Evolutionary conservation across 495 filamentous ascomycete species (phyloP).

Genomic region (Entonaema liquescens): DNA sequence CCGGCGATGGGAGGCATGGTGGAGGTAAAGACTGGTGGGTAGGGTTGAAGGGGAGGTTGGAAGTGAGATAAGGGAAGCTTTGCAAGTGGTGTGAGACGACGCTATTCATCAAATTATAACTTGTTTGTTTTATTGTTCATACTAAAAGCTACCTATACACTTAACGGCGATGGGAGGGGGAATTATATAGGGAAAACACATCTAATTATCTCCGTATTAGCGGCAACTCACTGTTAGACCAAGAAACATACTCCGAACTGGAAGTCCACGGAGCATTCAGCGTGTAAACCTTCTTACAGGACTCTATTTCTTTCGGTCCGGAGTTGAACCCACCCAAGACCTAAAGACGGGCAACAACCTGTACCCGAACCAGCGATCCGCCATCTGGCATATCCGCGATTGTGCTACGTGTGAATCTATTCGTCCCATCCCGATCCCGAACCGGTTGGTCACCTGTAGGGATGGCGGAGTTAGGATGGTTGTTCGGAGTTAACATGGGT

Average conservation of each 20-base stretch:
- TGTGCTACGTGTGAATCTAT: not conserved
- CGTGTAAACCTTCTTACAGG: not conserved
- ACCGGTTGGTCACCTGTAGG: not conserved
- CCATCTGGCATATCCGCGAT: not conserved
- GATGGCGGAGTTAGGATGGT: not conserved
- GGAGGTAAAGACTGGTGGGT: not conserved
- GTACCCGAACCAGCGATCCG: not conserved
- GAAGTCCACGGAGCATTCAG: no score
- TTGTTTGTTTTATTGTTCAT: not conserved
- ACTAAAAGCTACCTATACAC: not conserved
- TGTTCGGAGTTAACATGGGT: not conserved
- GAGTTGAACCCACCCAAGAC: not conserved
- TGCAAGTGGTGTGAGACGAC: not conserved
- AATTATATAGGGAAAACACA: not conserved
- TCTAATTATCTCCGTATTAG: slow-evolving; percentile 1
- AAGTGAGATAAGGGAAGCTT: not conserved
- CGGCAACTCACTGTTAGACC: not conserved
- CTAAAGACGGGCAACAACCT: not conserved
- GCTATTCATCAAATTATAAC: slow-evolving; percentile 1
- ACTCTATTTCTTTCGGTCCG: not conserved
- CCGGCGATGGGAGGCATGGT: slow-evolving; percentile 36
- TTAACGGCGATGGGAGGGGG: not conserved
- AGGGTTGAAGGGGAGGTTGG: not conserved
- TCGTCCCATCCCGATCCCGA: not conserved
- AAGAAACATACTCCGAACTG: not conserved